These are phyloP conservation scores for Capronia americana DNA, from an alignment of 2,329 filamentous ascomycete genomes.

Conservation along the genomic window DNA sequence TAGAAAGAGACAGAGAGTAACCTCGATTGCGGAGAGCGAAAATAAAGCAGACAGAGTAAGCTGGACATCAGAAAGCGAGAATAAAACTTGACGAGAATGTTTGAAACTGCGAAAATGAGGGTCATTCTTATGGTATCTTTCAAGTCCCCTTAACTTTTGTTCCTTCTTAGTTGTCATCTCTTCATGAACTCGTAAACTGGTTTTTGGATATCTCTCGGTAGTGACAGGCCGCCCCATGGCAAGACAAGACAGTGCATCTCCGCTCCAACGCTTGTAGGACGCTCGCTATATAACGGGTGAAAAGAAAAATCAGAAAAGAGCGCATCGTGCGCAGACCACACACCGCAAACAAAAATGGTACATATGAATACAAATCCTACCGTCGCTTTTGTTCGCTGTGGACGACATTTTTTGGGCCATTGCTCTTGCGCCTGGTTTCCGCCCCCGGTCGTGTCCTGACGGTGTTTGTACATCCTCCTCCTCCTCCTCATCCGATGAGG, in stretches of 20 bases:
- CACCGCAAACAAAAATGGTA: neutral
- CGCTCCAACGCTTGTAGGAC: neutral
- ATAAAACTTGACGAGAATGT: too few relatives aligned
- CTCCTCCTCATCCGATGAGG: neutral
- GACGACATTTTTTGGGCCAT: conserved; percentile 3
- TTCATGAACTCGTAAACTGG: conserved; percentile 9
- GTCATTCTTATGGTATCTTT: neutral
- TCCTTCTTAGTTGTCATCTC: conserved; percentile 1
- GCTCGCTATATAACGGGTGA: neutral
- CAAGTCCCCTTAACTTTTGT: neutral
- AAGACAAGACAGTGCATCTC: neutral
- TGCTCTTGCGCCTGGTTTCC: neutral
- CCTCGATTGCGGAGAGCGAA: too few relatives aligned
- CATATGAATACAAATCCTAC: conserved; percentile 13
- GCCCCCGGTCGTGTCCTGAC: neutral
- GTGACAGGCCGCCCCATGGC: conserved; percentile 10
- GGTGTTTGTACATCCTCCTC: neutral
- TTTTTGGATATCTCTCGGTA: conserved; percentile 20
- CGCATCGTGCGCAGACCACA: neutral
- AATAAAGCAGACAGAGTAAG: too few relatives aligned
- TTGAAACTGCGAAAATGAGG: neutral
- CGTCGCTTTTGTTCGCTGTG: neutral
- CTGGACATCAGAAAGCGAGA: too few relatives aligned
- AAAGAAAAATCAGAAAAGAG: conserved; percentile 2
- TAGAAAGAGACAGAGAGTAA: too few relatives aligned